These are phyloP conservation scores for Ulota crispa DNA, from an alignment of 225 moss, liverwort and hornwort species.

Conservation along the genomic window DNA sequence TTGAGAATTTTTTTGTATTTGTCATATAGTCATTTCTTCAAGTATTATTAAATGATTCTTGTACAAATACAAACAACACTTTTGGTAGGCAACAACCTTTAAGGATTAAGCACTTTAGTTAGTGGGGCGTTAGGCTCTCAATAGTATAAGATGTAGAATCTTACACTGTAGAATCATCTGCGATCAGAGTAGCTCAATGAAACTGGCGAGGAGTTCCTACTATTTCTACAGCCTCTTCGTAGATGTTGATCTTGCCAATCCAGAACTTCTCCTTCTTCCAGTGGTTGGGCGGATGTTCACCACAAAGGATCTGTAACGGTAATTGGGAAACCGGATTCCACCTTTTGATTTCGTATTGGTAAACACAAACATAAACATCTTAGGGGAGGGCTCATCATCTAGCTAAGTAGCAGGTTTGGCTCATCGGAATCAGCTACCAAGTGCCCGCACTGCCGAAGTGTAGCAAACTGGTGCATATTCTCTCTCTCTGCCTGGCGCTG, in stretches of 20 bases:
- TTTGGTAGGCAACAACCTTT: too few relatives aligned
- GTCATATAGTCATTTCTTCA: too few relatives aligned
- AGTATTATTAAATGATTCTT: too few relatives aligned
- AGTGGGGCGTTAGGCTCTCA: too few relatives aligned
- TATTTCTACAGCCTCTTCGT: constrained; percentile 2
- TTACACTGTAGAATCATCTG: too few relatives aligned
- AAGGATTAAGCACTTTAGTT: too few relatives aligned
- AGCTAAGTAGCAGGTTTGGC: neutral
- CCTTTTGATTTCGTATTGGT: neutral
- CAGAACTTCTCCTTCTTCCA: neutral
- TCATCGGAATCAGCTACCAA: neutral
- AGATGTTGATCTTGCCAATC: constrained; percentile 13
- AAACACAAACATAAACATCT: neutral
- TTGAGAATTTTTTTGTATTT: too few relatives aligned
- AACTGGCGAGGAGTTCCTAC: too few relatives aligned
- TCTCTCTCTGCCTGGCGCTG: too few relatives aligned
- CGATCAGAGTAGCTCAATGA: too few relatives aligned
- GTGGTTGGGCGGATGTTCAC: constrained; percentile 16
- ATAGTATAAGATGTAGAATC: too few relatives aligned
- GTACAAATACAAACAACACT: too few relatives aligned
- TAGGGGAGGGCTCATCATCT: neutral
- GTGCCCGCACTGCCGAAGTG: neutral
- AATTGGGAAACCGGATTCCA: neutral
- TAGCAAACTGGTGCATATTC: neutral
- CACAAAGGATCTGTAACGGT: neutral